phyloP scores from a whole-genome alignment of 2,329 filamentous ascomycete genomes.

The Monosporascus sp. region DNA sequence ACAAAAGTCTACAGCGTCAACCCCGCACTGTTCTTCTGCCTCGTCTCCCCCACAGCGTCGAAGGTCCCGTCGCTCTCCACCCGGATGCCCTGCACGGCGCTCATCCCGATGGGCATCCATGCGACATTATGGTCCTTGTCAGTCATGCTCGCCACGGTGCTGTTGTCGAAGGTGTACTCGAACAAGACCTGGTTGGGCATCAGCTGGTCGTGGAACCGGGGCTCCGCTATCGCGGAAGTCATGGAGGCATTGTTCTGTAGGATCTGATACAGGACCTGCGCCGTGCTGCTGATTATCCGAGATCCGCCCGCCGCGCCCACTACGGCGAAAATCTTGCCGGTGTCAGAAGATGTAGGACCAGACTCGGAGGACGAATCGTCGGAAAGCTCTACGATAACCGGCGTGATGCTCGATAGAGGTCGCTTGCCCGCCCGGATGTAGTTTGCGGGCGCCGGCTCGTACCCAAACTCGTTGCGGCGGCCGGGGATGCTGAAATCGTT shows the following conservation, averaged over 20 bases:
- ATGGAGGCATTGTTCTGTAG: slow-evolving; percentile 60
- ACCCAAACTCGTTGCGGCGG: slow-evolving; percentile 76
- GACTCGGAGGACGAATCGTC: slow-evolving; percentile 13
- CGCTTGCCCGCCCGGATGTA: slow-evolving; percentile 78
- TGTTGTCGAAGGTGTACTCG: slow-evolving; percentile 64
- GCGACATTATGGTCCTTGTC: slow-evolving; percentile 66
- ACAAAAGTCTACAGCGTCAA: slow-evolving; percentile 35
- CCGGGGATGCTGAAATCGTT: slow-evolving; percentile 85
- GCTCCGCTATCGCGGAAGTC: slow-evolving; percentile 56
- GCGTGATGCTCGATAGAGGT: slow-evolving; percentile 76
- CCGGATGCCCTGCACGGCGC: slow-evolving; percentile 67
- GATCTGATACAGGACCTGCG: slow-evolving; percentile 69
- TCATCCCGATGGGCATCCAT: slow-evolving; percentile 59
- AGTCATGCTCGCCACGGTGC: slow-evolving; percentile 58
- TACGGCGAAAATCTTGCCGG: slow-evolving; percentile 61
- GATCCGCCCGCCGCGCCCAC: slow-evolving; percentile 77
- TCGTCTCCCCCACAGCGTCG: slow-evolving; percentile 72
- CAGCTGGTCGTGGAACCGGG: slow-evolving; percentile 77
- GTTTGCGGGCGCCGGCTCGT: slow-evolving; percentile 73
- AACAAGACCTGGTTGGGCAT: slow-evolving; percentile 65
- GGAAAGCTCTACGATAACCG: slow-evolving; percentile 64
- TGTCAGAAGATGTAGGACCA: not conserved
- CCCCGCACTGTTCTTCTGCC: slow-evolving; percentile 67
- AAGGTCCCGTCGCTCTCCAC: slow-evolving; percentile 61
- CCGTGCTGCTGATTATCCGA: slow-evolving; percentile 75